phyloP scores from a whole-genome alignment of 306 rosid genomes.

The Gastrolobium bilobum region DNA sequence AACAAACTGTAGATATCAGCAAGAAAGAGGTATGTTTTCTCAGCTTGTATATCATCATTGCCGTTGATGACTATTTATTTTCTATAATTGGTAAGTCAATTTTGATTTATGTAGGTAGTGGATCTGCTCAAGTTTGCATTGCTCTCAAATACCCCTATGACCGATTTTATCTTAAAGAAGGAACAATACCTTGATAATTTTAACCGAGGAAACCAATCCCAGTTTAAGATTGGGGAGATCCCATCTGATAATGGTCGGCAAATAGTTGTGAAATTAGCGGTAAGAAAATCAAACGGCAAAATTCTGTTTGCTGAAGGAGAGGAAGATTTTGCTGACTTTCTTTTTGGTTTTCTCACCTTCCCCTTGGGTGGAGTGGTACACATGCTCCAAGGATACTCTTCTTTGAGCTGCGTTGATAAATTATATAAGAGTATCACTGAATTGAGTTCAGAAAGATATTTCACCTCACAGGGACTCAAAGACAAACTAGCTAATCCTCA shows the following conservation, averaged over 20 bases:
- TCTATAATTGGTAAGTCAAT: too few species aligned
- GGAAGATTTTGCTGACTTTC: slow-evolving; percentile 21
- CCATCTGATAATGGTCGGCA: background rate
- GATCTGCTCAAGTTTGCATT: slow-evolving; percentile 9
- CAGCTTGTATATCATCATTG: background rate
- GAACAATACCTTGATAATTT: background rate
- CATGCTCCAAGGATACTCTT: background rate
- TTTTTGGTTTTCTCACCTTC: slow-evolving; percentile 15
- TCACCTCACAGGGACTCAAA: too few species aligned
- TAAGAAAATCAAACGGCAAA: background rate
- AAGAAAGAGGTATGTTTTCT: background rate
- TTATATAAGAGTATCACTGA: background rate
- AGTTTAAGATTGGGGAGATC: background rate
- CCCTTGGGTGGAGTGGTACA: background rate
- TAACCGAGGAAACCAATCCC: too few species aligned
- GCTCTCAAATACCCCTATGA: background rate
- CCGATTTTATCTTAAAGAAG: background rate
- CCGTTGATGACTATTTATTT: too few species aligned
- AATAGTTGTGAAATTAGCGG: background rate
- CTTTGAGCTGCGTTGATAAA: background rate
- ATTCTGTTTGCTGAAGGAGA: background rate
- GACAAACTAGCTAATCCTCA: too few species aligned
- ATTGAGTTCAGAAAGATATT: too few species aligned
- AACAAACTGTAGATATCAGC: background rate
- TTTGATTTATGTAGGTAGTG: background rate